phyloP scores from a whole-genome alignment of 495 filamentous ascomycete species.

The Aspergillus avenaceus region DNA sequence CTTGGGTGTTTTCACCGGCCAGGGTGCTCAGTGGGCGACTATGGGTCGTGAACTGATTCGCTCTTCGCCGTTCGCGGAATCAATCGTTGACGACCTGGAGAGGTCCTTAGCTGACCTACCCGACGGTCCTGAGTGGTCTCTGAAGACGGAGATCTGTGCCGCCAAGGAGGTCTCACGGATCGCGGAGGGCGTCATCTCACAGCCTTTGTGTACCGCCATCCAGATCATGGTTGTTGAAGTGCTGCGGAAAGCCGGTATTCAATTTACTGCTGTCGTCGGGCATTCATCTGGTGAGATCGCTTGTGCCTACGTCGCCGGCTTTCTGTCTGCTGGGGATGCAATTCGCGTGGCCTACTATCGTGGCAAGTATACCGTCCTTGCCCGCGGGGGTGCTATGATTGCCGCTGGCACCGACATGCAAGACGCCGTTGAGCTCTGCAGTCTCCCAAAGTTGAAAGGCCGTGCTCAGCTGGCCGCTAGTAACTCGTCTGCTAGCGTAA shows the following conservation, averaged over 20 bases:
- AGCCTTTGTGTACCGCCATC: conserved; percentile 18
- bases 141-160: not conserved
- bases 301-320: conserved; percentile 51
- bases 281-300: conserved; percentile 59
- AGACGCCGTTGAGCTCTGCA: conserved; percentile 35
- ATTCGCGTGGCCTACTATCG: conserved; percentile 22
- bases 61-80: conserved; percentile 19
- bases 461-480: conserved; percentile 24
- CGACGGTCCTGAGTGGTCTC: not conserved
- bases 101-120: not conserved
- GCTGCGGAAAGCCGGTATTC: conserved; percentile 15
- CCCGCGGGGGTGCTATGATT: conserved; percentile 46
- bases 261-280: conserved; percentile 38
- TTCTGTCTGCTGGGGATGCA: conserved; percentile 32
- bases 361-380: not conserved
- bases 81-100: conserved; percentile 3
- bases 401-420: conserved; percentile 42
- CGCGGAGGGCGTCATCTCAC: not conserved
- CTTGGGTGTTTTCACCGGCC: conserved; percentile 30
- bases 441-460: conserved; percentile 18
- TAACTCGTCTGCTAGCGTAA: conserved; percentile 37
- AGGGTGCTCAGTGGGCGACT: conserved; percentile 30
- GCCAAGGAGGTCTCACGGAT: not conserved
- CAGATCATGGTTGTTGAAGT: conserved; percentile 22
- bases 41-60: conserved; percentile 30